Conservation (phyloP, 768 basidiomycete species). For the Pulveroboletus sp. region DNA sequence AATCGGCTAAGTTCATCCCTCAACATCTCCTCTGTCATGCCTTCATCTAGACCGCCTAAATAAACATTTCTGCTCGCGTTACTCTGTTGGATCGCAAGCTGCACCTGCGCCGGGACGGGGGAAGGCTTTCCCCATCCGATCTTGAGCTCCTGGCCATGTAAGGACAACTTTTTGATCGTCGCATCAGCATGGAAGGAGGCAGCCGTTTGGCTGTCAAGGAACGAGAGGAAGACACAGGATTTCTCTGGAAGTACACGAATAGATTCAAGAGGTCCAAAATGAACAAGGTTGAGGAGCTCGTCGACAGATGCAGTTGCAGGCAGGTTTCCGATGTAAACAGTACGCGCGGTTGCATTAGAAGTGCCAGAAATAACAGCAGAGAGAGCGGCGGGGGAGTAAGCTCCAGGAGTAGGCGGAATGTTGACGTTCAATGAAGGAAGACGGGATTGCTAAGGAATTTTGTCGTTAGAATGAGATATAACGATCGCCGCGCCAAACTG, state of each 20-base stretch:
- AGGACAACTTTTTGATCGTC: constrained; percentile 84
- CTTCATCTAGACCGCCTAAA: constrained; percentile 88
- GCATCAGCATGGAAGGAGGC: constrained; percentile 98
- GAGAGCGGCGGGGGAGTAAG: constrained; percentile 76
- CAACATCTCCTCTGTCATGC: constrained; percentile 85
- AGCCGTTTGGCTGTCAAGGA: constrained; percentile 89
- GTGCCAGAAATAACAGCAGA: constrained; percentile 64
- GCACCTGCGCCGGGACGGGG: constrained; percentile 80
- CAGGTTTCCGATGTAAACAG: constrained; percentile 95
- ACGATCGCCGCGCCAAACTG: neutral
- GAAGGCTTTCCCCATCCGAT: constrained; percentile 98
- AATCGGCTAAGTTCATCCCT: constrained; percentile 89
- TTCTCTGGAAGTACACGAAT: constrained; percentile 95
- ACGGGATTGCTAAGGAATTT: constrained; percentile 45
- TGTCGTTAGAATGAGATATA: constrained; percentile 21
- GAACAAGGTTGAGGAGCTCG: constrained; percentile 94
- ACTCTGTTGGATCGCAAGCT: constrained; percentile 83
- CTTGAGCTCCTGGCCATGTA: constrained; percentile 95
- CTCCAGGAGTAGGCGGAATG: constrained; percentile 67
- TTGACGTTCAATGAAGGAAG: constrained; percentile 60
- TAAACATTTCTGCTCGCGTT: constrained; percentile 97
- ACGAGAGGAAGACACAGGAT: constrained; percentile 96
- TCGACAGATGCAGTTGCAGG: constrained; percentile 95
- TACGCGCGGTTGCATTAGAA: constrained; percentile 67
- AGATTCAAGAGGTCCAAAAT: constrained; percentile 94